phyloP scores from a whole-genome alignment of 345 rosid species.

The Punica granatum region DNA sequence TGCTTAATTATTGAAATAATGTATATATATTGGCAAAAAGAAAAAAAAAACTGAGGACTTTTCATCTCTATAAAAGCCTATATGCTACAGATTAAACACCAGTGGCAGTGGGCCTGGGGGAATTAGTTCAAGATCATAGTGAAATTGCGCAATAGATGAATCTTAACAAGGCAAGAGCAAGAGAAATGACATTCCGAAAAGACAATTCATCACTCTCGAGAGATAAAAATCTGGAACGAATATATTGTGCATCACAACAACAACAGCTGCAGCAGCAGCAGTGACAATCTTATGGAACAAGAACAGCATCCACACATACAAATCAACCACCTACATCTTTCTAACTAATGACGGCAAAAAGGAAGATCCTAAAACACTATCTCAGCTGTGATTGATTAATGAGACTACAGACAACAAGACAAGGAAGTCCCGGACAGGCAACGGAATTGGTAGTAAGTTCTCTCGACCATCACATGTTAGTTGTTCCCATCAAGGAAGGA shows the following conservation, averaged over 20 bases:
- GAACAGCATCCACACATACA: neutral
- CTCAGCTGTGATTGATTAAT: neutral
- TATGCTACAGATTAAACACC: no score
- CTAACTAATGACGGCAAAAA: neutral
- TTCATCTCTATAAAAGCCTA: no score
- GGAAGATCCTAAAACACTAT: neutral
- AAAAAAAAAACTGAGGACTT: no score
- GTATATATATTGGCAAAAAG: no score
- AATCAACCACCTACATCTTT: neutral
- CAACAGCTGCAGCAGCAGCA: neutral
- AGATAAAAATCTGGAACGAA: neutral
- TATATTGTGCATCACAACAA: slow-evolving; percentile 1
- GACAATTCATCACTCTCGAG: neutral
- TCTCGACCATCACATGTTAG: neutral
- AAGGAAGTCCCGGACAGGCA: neutral
- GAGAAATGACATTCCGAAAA: neutral
- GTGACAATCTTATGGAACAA: neutral
- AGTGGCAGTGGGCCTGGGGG: no score
- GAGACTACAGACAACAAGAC: neutral
- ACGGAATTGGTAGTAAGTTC: neutral
- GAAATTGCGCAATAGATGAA: neutral
- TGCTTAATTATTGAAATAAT: no score
- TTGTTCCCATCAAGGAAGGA: slow-evolving; percentile 38
- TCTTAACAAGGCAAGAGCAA: neutral
- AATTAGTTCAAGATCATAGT: no score